Evolutionary conservation across 345 rosid species (phyloP).

Genomic region (Rhodamnia rubescens): DNA sequence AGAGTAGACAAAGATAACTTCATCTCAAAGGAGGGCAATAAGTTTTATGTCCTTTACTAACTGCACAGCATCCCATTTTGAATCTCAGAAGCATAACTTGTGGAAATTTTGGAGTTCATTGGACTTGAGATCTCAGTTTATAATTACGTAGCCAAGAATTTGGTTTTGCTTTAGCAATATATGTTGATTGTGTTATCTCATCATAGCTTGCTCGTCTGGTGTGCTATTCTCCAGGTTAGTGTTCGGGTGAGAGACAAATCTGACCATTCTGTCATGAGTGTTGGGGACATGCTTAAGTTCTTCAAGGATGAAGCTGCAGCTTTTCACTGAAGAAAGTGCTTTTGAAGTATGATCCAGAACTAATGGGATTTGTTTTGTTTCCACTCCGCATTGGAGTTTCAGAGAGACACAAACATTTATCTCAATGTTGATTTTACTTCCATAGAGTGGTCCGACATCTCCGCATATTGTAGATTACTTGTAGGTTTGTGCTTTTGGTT

Average conservation of each 20-base stretch:
- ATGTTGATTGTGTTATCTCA: background rate
- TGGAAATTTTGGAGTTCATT: background rate
- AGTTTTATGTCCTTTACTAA: background rate
- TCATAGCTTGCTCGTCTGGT: background rate
- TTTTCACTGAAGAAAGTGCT: slow-evolving; percentile 20
- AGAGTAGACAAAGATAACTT: background rate
- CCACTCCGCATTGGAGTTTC: background rate
- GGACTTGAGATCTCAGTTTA: background rate
- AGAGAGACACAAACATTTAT: background rate
- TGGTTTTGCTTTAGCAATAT: background rate
- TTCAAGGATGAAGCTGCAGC: slow-evolving; percentile 45
- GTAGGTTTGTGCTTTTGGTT: background rate
- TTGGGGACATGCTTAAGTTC: slow-evolving; percentile 41
- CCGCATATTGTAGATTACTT: background rate
- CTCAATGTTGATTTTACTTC: background rate
- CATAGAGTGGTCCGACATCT: background rate
- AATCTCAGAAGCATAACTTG: background rate
- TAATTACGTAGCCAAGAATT: background rate
- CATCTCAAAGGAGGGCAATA: background rate
- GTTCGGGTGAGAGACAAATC: slow-evolving; percentile 63
- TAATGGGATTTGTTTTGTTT: background rate
- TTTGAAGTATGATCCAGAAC: background rate
- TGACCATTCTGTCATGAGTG: slow-evolving; percentile 52
- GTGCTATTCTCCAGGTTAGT: slow-evolving; percentile 48
- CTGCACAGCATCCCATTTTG: background rate